Base-by-base conservation (phyloP, 495 filamentous ascomycete genomes). In the Penicillium turbatum region DNA sequence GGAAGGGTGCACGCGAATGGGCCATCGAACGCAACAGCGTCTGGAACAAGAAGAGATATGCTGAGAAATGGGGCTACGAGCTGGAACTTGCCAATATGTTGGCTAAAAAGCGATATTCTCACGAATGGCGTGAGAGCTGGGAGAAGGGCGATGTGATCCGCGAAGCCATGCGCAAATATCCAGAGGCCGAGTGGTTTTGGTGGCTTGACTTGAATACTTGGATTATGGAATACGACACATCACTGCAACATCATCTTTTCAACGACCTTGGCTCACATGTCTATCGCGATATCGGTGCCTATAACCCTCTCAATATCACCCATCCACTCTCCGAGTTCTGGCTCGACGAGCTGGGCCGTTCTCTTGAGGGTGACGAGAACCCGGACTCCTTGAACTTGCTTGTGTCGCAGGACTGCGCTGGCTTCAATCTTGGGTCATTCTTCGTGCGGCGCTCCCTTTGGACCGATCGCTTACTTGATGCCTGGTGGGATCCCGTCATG, bases 111-210 rank as follows among this genome's bases (percentile, higher is more conserved):
- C 82, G 92, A 29, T 99, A 99, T 67, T 95, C 93, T 41, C 95
- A 99, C 67, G 93, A 99, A 64, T 99, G 93, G 93, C 81, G 93
- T 62, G 93, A 99, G 71, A 92, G 91, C 66, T 99, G 93, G 93
- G 93, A 99, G 74, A 97, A 97, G 78, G 92, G 95, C 48, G 93
- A 99, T 66, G 87, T 90, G 40, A 87, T 99, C 57, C 86, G 95
- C 52, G 89, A 93, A 50, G 84, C 86, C 27, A 88, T 99, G 80
- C 80, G 82, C 67, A 96, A 96, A 70, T 93, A 97, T 63, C 95
- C 93, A 19, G 79, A 95, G 55, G 93, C 93, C 9, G 91, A 99
- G 76, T 99, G 93, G 93, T 93, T 99, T 61, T 99, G 93, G 93
- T 99, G 95, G 95, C 77, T 99, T 35, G 93, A 99, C 67, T 83